phyloP scores from a whole-genome alignment of 495 filamentous ascomycete genomes.

The Lepidopterella palustris region DNA sequence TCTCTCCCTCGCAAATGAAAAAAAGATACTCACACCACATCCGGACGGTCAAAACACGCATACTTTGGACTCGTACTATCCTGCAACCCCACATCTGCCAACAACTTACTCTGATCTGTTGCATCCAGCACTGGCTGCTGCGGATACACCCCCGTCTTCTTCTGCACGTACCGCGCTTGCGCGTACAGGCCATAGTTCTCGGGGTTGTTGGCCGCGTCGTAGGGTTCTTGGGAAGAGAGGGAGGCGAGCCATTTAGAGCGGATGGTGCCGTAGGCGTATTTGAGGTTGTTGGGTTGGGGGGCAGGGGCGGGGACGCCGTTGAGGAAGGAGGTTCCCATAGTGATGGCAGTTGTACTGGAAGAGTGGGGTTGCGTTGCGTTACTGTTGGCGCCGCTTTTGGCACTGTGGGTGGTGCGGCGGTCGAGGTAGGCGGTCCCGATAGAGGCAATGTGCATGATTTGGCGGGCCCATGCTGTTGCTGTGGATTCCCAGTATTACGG shows the following conservation, averaged over 20 bases:
- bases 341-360: too few relatives aligned
- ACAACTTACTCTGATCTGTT: slow-evolving; percentile 6
- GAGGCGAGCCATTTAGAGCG: slow-evolving; percentile 14
- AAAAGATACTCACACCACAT: slow-evolving; percentile 16
- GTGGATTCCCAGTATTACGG: too few relatives aligned
- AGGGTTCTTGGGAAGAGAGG: slow-evolving; percentile 12
- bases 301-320: slow-evolving; percentile 12
- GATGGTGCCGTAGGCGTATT: slow-evolving; percentile 17
- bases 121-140: slow-evolving; percentile 10
- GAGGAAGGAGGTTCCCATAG: slow-evolving; percentile 18
- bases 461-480: slow-evolving; percentile 21
- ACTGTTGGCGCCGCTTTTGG: background rate
- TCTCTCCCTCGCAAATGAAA: too few relatives aligned
- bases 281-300: slow-evolving; percentile 10
- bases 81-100: slow-evolving; percentile 8
- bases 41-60: slow-evolving; percentile 8
- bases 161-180: slow-evolving; percentile 18
- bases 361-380: too few relatives aligned
- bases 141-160: slow-evolving; percentile 9
- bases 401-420: background rate
- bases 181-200: slow-evolving; percentile 21
- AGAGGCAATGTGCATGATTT: slow-evolving; percentile 19
- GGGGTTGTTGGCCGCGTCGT: slow-evolving; percentile 16
- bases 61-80: slow-evolving; percentile 4
- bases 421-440: slow-evolving; percentile 9